phyloP scores from a whole-genome alignment of 106 monocot species.

The Allium cepa region DNA sequence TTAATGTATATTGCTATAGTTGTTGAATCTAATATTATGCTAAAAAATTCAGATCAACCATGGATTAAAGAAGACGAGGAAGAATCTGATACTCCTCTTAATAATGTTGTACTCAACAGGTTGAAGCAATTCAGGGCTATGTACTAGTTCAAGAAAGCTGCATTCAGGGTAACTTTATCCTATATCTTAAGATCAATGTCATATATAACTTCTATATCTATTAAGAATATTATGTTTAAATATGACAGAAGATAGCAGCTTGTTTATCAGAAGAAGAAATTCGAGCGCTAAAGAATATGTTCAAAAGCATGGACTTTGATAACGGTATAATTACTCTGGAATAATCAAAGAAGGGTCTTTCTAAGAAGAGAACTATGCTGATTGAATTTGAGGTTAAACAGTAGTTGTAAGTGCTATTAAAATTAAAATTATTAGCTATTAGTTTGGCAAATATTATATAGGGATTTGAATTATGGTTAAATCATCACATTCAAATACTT shows the following conservation, averaged over 20 bases:
- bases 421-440: no score
- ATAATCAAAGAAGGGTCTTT: constrained; percentile 52
- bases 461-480: no score
- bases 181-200: not conserved
- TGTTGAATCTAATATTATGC: no score
- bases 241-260: constrained; percentile 52
- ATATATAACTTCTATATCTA: not conserved
- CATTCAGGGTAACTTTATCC: constrained; percentile 40
- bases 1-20: no score
- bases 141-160: constrained; percentile 77
- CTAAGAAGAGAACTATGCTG: constrained; percentile 58
- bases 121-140: constrained; percentile 71
- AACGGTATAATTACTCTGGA: constrained; percentile 74
- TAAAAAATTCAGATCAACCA: constrained; percentile 54
- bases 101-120: constrained; percentile 58
- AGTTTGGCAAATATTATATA: no score
- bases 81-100: constrained; percentile 66
- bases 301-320: constrained; percentile 67
- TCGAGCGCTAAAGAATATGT: constrained; percentile 62
- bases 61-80: constrained; percentile 84
- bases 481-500: no score
- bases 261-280: constrained; percentile 79
- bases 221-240: not conserved
- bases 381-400: constrained; percentile 58
- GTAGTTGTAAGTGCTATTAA: constrained; percentile 36